Percentiles rank a stretch among this genome's conserved stretches.
Conservation (phyloP, 805 yeast genomes). For the Metschnikowia koreensis region DNA sequence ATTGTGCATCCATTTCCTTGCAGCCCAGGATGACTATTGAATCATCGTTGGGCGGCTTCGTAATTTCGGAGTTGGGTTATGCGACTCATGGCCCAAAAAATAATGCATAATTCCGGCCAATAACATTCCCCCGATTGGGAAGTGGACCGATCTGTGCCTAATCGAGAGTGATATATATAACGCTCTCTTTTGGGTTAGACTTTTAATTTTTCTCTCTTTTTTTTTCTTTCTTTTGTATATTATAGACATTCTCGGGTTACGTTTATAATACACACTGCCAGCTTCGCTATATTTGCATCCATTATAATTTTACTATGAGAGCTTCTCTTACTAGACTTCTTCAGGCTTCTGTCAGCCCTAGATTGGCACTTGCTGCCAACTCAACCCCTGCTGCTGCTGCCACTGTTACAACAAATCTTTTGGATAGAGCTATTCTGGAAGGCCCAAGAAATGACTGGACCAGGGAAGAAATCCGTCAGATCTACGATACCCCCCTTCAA, state of each 20-base stretch:
- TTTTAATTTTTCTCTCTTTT: not conserved
- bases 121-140: not conserved
- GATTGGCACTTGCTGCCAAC: not conserved
- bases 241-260: not conserved
- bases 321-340: conserved; percentile 3
- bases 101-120: conserved; percentile 1
- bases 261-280: no score
- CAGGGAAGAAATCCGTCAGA: conserved; percentile 53
- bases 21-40: conserved; percentile 8
- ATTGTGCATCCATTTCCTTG: not conserved
- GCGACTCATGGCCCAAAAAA: conserved; percentile 3
- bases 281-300: conserved; percentile 1
- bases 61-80: conserved; percentile 5
- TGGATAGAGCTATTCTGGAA: conserved; percentile 9
- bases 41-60: conserved; percentile 4
- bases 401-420: not conserved
- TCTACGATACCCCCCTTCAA: conserved; percentile 64
- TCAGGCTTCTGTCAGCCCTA: not conserved
- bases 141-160: not conserved
- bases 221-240: not conserved
- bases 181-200: no score
- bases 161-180: not conserved
- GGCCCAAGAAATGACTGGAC: conserved; percentile 49
- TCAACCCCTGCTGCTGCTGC: not conserved
- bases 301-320: not conserved